phyloP scores from a whole-genome alignment of 1,284 basidiomycete genomes.

The Rhodotorula glutinis region DNA sequence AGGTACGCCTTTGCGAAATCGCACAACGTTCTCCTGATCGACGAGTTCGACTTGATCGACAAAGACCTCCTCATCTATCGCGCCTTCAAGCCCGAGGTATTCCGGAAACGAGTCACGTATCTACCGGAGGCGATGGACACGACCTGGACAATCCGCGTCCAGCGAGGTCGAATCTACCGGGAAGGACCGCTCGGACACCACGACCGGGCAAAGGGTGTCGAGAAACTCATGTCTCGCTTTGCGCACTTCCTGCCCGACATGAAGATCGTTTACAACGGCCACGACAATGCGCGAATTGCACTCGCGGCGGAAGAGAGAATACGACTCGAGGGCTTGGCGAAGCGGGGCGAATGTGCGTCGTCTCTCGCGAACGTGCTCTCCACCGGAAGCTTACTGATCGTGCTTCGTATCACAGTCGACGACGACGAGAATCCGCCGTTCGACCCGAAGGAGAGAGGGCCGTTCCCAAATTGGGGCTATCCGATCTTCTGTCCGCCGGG shows the following conservation, averaged over 20 bases:
- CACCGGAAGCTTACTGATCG: too few species aligned
- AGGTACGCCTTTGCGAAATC: conserved; percentile 45
- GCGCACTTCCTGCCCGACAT: conserved; percentile 42
- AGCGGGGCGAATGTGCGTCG: conserved; percentile 33
- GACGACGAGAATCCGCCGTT: conserved; percentile 36
- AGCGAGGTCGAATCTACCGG: conserved; percentile 32
- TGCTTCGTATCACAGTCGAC: too few species aligned
- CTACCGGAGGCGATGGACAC: conserved; percentile 26
- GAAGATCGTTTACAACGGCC: conserved; percentile 43
- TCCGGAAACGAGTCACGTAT: conserved; percentile 38
- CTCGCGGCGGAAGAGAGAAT: conserved; percentile 41
- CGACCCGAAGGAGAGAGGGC: conserved; percentile 37
- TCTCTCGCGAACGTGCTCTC: too few species aligned
- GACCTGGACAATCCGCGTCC: conserved; percentile 41
- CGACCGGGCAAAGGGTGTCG: conserved; percentile 42
- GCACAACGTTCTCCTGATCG: conserved; percentile 42
- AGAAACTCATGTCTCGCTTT: conserved; percentile 38
- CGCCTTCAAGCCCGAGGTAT: conserved; percentile 39
- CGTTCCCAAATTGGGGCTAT: conserved; percentile 41
- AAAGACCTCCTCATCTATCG: conserved; percentile 42
- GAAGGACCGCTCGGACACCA: conserved; percentile 41
- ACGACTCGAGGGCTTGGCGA: conserved; percentile 36
- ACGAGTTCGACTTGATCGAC: conserved; percentile 45
- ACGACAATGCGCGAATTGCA: conserved; percentile 41
- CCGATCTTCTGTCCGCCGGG: conserved; percentile 39